Evolutionary conservation across 331 rosid genomes (phyloP).

Genomic region (Rhamnella rubrinervis): DNA sequence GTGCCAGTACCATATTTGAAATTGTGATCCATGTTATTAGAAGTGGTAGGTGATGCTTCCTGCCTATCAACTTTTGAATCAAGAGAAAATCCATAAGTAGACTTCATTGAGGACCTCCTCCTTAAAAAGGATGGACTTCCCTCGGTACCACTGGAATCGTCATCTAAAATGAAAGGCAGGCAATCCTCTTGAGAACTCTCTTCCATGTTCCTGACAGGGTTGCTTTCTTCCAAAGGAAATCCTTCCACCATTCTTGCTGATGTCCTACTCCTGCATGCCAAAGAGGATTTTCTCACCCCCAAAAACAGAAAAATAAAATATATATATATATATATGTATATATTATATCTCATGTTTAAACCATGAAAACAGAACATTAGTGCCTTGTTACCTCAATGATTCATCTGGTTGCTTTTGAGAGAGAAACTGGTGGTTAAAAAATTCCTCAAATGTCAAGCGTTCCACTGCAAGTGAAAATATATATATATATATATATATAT

Average conservation of each 20-base stretch:
- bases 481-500: too few species aligned
- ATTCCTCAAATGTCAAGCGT: conserved; percentile 89
- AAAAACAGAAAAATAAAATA: conserved; percentile 19
- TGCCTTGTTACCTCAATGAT: conserved; percentile 51
- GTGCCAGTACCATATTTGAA: conserved; percentile 38
- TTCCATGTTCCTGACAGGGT: conserved; percentile 49
- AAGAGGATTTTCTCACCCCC: conserved; percentile 9
- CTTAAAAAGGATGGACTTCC: conserved; percentile 66
- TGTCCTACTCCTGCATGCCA: conserved; percentile 50
- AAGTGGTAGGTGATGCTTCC: conserved; percentile 40
- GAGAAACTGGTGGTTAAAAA: conserved; percentile 80
- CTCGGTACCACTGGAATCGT: conserved; percentile 77
- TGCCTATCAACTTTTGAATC: conserved; percentile 52
- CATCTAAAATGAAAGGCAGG: conserved; percentile 83
- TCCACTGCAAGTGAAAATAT: conserved; percentile 72
- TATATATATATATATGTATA: too few species aligned
- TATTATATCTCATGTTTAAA: not conserved
- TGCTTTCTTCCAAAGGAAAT: conserved; percentile 42
- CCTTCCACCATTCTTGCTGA: conserved; percentile 51
- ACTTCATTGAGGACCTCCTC: conserved; percentile 61
- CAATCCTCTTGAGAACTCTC: conserved; percentile 80
- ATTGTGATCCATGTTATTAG: conserved; percentile 36
- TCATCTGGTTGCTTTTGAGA: conserved; percentile 51
- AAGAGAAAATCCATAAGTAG: conserved; percentile 78
- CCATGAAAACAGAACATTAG: conserved; percentile 25